Conservation (phyloP, 805 yeast genomes). For the Hanseniaspora mollemarum region DNA sequence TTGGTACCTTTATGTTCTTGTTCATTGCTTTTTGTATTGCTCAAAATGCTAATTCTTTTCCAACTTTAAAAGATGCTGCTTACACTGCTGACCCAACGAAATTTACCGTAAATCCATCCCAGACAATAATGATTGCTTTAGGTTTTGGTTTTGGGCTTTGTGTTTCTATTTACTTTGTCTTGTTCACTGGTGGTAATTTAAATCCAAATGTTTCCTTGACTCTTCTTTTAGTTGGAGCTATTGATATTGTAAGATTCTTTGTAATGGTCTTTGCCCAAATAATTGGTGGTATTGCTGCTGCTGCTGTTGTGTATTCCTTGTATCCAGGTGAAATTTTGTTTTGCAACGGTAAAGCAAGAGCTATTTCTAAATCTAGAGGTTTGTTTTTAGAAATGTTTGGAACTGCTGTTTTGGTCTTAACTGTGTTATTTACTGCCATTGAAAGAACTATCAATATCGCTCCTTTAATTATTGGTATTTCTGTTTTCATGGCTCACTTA, state of each 20-base stretch:
- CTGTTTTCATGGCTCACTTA: conserved; percentile 72
- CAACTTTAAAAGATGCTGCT: conserved; percentile 23
- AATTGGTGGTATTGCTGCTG: conserved; percentile 84
- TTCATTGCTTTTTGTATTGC: conserved; percentile 77
- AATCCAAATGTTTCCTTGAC: conserved; percentile 81
- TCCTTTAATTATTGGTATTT: conserved; percentile 71
- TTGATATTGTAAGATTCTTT: conserved; percentile 59
- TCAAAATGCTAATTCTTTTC: conserved; percentile 62
- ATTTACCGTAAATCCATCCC: conserved; percentile 48
- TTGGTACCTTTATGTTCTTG: conserved; percentile 75
- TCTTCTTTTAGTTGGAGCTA: conserved; percentile 58
- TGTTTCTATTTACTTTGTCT: conserved; percentile 50
- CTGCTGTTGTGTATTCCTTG: conserved; percentile 76
- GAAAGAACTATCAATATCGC: conserved; percentile 70
- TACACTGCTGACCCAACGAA: conserved; percentile 43
- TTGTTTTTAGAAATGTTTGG: conserved; percentile 73
- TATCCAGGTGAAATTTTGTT: conserved; percentile 70
- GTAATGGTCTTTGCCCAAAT: conserved; percentile 58
- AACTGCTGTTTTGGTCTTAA: conserved; percentile 57
- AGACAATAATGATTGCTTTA: conserved; percentile 64
- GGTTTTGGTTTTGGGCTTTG: conserved; percentile 82
- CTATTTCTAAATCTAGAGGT: conserved; percentile 61
- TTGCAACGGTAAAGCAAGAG: conserved; percentile 62
- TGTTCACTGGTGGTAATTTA: conserved; percentile 78
- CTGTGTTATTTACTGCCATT: conserved; percentile 74